Conservation (phyloP, 805 yeast genomes). For the Myxozyma neotropica region DNA sequence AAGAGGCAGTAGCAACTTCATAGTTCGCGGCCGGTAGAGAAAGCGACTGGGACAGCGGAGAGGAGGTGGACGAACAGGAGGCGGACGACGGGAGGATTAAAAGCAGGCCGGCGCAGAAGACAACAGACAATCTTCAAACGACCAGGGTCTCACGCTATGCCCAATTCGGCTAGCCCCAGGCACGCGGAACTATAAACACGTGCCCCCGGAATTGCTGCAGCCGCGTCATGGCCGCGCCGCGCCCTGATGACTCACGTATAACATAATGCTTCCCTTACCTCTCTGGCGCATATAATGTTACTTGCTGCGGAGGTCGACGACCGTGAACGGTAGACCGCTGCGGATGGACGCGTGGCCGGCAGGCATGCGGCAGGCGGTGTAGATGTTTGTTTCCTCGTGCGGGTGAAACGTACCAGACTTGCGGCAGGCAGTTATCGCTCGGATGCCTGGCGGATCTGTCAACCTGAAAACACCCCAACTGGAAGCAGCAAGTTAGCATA, state of each 20-base stretch:
- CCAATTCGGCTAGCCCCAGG: conserved; percentile 10
- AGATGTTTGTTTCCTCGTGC: conserved; percentile 55
- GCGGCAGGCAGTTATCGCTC: conserved; percentile 55
- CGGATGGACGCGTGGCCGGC: conserved; percentile 55
- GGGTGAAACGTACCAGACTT: conserved; percentile 60
- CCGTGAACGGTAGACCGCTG: conserved; percentile 51
- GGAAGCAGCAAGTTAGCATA: too few species aligned
- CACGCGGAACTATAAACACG: neutral
- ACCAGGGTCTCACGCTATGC: conserved; percentile 2
- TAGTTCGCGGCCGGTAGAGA: neutral
- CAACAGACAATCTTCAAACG: neutral
- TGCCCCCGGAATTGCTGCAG: neutral
- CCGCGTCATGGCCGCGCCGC: neutral
- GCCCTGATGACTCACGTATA: neutral
- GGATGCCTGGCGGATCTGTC: conserved; percentile 67
- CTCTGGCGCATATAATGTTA: neutral
- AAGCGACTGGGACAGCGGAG: neutral
- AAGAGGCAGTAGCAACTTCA: neutral
- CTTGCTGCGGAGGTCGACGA: conserved; percentile 51
- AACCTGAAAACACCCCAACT: conserved; percentile 59
- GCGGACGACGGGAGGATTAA: neutral
- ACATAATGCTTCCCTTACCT: neutral
- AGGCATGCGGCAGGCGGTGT: conserved; percentile 51
- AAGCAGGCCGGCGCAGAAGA: too few species aligned
- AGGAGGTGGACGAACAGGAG: neutral